phyloP scores from a whole-genome alignment of 257 asterid genomes.

The Cordia subcordata region DNA sequence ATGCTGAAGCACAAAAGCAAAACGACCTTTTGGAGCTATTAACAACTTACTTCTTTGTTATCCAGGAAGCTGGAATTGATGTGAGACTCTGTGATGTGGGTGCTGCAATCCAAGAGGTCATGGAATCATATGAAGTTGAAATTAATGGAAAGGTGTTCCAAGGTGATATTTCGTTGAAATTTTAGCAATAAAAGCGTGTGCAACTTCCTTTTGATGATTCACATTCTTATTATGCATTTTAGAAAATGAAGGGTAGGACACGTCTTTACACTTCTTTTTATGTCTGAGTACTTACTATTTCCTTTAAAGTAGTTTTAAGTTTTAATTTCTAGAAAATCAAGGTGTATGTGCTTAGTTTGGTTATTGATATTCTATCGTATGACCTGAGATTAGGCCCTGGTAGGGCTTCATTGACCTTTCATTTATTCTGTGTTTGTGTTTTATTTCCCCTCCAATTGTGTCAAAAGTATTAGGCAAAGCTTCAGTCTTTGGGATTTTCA shows the following conservation, averaged over 20 bases:
- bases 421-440: too few relatives aligned
- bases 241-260: too few relatives aligned
- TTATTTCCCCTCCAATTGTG: too few relatives aligned
- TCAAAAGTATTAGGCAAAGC: too few relatives aligned
- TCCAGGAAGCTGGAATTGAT: conserved; percentile 93
- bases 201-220: not conserved
- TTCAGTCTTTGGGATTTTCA: too few relatives aligned
- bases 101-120: conserved; percentile 99
- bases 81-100: conserved; percentile 92
- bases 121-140: conserved; percentile 99
- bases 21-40: conserved; percentile 11
- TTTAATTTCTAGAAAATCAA: not conserved
- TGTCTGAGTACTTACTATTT: too few relatives aligned
- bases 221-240: not conserved
- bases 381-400: too few relatives aligned
- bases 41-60: not conserved
- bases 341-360: too few relatives aligned
- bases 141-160: conserved; percentile 89
- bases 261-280: too few relatives aligned
- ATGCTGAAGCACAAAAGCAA: not conserved
- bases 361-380: too few relatives aligned
- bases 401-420: too few relatives aligned
- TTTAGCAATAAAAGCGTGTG: not conserved
- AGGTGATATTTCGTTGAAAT: conserved; percentile 38
- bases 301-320: not conserved